Percentiles rank a stretch among this genome's conserved stretches.
These are phyloP conservation scores for Volvox reticuliferus DNA, from an alignment of 139 green algal genomes.

Conservation along the genomic window DNA sequence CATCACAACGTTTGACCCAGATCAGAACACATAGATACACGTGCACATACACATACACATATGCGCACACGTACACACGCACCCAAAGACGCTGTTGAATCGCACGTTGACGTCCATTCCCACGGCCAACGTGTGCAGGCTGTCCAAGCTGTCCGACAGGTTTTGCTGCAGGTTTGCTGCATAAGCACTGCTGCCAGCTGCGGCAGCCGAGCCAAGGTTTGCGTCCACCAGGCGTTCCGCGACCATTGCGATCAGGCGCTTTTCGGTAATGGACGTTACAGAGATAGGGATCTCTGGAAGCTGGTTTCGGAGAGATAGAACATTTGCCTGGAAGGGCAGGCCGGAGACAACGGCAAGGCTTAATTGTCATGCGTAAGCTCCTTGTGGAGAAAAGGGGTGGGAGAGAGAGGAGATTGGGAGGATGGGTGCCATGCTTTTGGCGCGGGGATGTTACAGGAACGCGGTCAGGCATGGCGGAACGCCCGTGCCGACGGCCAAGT, in stretches of 20 bases:
- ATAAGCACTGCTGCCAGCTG: background rate
- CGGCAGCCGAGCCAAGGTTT: constrained; percentile 8
- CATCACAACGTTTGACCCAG: no score
- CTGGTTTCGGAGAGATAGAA: constrained; percentile 83
- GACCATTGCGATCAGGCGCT: constrained; percentile 78
- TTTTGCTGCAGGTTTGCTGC: constrained; percentile 48
- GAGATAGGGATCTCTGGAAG: background rate
- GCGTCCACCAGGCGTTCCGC: constrained; percentile 86
- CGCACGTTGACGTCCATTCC: constrained; percentile 96
- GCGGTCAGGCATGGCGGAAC: no score
- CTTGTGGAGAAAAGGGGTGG: background rate
- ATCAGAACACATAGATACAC: no score
- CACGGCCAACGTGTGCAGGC: constrained; percentile 66
- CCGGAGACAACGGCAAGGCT: background rate
- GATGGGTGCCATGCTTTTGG: no score
- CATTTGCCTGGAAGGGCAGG: constrained; percentile 69
- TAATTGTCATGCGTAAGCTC: no score
- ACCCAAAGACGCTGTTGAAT: constrained; percentile 49
- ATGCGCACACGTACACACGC: background rate
- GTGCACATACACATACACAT: no score
- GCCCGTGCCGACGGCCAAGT: no score
- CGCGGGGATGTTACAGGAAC: no score
- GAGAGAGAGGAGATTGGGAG: background rate
- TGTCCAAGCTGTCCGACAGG: constrained; percentile 60
- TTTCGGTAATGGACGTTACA: constrained; percentile 58